Evolutionary conservation across 305 asterid genomes (phyloP), one percentile per base, ranked within the genome.

Genomic region (Fraxinus angustifolia): DNA sequence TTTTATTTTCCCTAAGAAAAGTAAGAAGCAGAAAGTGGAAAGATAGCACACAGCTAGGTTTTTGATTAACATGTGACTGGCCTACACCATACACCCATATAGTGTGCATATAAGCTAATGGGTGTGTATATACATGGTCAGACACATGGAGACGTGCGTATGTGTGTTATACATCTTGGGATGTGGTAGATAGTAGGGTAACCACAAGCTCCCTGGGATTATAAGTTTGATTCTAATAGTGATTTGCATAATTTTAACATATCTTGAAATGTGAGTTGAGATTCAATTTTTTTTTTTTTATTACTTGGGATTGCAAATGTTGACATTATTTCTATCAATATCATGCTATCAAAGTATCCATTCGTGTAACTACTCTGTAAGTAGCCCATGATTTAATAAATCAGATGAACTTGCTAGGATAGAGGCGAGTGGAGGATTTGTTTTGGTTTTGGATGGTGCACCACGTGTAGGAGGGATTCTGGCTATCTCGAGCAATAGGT

Each of bases 401-500:
- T 81, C 19, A 2, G 94, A 90, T 58, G 94, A 89, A 76, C 87
- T 35, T 68, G 87, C 85, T 0, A 85, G 93, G 80, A 84, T 92
- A 23, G 79, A 86, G 75, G 90, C 88, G 2, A 11, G 36, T 26
- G 97, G 93, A 3, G 93, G 94, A 7, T 76, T 50, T 0, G 83
- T 92, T 6, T 0, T 84, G 17, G n/a, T 40, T 79, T 14, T 28
- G 0, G 87, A 85, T 14, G 86, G 87, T 14, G 74, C 86, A 17
- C 70, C 70, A 8, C 83, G 92, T 10, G 91, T 92, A 71, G 84
- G 84, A 82, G 92, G 96, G 31, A 62, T 92, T 38, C 81, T 90
- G 31, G 90, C 92, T 0, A 87, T 89, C 94, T 72, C 87, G 91
- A 50, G 88, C 97, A 21, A 85, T 91, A 78, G 91, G 91, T 87